Conservation (phyloP, 345 rosid species). For the Syzygium jambos region DNA sequence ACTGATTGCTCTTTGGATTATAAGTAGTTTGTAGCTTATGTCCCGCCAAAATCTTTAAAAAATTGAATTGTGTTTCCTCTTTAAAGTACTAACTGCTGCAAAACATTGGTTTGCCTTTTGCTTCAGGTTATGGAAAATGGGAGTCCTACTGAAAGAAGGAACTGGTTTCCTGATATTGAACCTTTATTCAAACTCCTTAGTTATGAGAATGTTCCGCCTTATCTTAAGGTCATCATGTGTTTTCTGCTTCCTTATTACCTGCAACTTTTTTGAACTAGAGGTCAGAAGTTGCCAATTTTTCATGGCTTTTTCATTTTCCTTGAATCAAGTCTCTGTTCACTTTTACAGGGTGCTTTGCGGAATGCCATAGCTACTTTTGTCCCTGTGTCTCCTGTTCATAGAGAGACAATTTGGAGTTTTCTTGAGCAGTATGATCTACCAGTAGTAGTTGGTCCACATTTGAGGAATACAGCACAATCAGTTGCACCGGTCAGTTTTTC, state of each 20-base stretch:
- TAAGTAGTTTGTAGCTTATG: background rate
- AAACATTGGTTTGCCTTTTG: background rate
- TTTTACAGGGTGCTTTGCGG: slow-evolving; percentile 80
- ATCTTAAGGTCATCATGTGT: slow-evolving; percentile 55
- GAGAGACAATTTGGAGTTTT: slow-evolving; percentile 74
- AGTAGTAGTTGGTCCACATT: slow-evolving; percentile 62
- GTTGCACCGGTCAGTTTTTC: slow-evolving; percentile 42
- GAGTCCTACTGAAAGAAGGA: slow-evolving; percentile 69
- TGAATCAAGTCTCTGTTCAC: slow-evolving; percentile 1
- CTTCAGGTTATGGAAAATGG: slow-evolving; percentile 77
- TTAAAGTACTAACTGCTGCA: background rate
- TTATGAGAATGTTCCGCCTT: slow-evolving; percentile 89
- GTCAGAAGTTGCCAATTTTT: background rate
- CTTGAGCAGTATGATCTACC: slow-evolving; percentile 96
- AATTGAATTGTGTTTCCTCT: background rate
- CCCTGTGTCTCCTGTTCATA: slow-evolving; percentile 60
- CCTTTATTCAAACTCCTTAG: slow-evolving; percentile 95
- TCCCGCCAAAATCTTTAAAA: background rate
- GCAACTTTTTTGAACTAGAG: background rate
- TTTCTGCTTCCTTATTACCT: slow-evolving; percentile 4
- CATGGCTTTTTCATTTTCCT: background rate
- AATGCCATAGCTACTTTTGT: slow-evolving; percentile 71
- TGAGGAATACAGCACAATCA: slow-evolving; percentile 43
- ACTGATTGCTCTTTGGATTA: background rate
- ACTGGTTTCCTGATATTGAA: slow-evolving; percentile 90